Conservation (phyloP, 306 rosid genomes). For the Myrica gale region DNA sequence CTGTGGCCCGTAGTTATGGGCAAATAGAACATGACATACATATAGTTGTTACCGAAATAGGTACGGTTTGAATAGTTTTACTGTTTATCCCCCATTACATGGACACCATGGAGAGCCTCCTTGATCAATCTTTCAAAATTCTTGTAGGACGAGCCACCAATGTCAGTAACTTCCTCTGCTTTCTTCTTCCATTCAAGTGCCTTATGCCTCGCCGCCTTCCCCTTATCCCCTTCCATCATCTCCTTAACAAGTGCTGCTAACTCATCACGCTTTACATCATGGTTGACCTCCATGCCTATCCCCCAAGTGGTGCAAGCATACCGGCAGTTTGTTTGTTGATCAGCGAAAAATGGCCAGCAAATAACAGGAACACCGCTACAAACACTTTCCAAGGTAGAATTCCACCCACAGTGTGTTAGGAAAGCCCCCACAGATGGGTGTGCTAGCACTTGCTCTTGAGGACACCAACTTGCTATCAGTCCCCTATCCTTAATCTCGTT, state of each 20-base stretch:
- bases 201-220: constrained; percentile 27
- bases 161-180: constrained; percentile 36
- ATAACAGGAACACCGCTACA: constrained; percentile 45
- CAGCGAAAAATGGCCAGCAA: constrained; percentile 63
- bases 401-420: constrained; percentile 60
- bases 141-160: constrained; percentile 36
- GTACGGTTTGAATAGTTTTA: neutral
- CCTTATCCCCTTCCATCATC: constrained; percentile 37
- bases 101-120: constrained; percentile 28
- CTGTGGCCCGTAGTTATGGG: too few species aligned
- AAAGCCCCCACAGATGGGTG: constrained; percentile 47
- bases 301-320: constrained; percentile 41
- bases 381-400: constrained; percentile 39
- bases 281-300: constrained; percentile 41
- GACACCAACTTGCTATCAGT: constrained; percentile 43
- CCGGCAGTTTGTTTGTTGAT: constrained; percentile 47
- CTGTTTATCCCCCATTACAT: neutral
- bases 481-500: constrained; percentile 43
- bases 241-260: constrained; percentile 38
- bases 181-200: constrained; percentile 40
- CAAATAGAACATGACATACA: too few species aligned
- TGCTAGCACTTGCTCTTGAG: constrained; percentile 39
- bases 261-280: constrained; percentile 36
- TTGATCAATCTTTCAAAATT: constrained; percentile 39
- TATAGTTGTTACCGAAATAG: neutral